A percentile compares a stretch with the other conserved stretches of the same genome.
Conservation (phyloP, 2,329 filamentous ascomycete species). For the Curvularia hawaiiensis region DNA sequence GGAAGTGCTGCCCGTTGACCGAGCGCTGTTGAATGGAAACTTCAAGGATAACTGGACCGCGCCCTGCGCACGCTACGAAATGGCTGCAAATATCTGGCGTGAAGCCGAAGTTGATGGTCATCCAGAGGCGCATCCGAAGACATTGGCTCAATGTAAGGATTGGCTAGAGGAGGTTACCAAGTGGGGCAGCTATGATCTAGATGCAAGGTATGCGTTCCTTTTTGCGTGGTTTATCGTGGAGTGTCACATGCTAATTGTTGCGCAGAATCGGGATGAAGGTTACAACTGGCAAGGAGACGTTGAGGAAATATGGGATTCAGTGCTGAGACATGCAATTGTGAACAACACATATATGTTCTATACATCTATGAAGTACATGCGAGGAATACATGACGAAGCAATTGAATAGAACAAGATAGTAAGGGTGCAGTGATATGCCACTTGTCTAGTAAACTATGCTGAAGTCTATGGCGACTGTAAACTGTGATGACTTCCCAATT, state of each 20-base stretch:
- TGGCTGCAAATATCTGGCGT: slow-evolving; percentile 80
- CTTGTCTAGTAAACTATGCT: background rate
- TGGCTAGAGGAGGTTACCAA: slow-evolving; percentile 70
- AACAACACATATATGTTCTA: background rate
- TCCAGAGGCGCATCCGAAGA: slow-evolving; percentile 47
- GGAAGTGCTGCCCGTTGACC: slow-evolving; percentile 66
- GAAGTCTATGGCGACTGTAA: background rate
- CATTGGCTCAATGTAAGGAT: slow-evolving; percentile 65
- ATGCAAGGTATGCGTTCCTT: slow-evolving; percentile 60
- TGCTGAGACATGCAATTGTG: slow-evolving; percentile 1
- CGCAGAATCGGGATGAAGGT: slow-evolving; percentile 70
- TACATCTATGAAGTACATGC: background rate
- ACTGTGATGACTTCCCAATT: background rate
- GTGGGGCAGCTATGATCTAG: slow-evolving; percentile 75
- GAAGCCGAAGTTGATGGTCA: slow-evolving; percentile 56
- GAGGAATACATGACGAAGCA: background rate
- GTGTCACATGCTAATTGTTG: slow-evolving; percentile 8
- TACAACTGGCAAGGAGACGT: slow-evolving; percentile 69
- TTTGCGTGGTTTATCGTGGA: background rate
- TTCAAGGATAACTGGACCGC: slow-evolving; percentile 72
- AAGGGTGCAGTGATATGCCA: background rate
- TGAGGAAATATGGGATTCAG: slow-evolving; percentile 50
- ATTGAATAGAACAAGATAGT: background rate
- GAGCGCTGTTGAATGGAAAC: slow-evolving; percentile 60
- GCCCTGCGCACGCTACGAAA: slow-evolving; percentile 83